A percentile compares a stretch with the other conserved stretches of the same genome.
Evolutionary conservation across 257 asterid species (phyloP).

Genomic region (Oldenlandia corymbosa): DNA sequence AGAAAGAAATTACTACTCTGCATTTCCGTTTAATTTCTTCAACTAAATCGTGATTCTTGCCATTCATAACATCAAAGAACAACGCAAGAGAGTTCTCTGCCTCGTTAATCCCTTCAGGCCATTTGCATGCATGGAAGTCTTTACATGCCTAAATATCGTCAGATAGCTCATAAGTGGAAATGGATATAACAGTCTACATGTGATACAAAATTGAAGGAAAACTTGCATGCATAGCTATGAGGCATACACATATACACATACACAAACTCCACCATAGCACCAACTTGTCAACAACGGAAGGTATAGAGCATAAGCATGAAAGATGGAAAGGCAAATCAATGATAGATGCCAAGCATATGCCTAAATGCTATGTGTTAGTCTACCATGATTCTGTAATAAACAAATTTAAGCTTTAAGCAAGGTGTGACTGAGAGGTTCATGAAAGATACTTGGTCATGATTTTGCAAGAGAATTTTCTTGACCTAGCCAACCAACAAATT

Average conservation of each 20-base stretch:
- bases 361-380: too few relatives aligned
- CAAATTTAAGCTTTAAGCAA: too few relatives aligned
- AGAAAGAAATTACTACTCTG: slow-evolving; percentile 58
- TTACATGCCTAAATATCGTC: slow-evolving; percentile 58
- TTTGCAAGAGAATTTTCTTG: neutral
- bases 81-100: slow-evolving; percentile 63
- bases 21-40: slow-evolving; percentile 54
- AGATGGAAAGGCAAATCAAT: too few relatives aligned
- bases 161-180: neutral
- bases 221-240: too few relatives aligned
- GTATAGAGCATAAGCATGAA: neutral
- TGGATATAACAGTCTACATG: neutral
- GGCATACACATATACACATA: neutral
- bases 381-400: neutral
- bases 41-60: slow-evolving; percentile 35
- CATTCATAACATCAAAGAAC: slow-evolving; percentile 74
- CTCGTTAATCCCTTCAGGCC: slow-evolving; percentile 57
- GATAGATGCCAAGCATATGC: too few relatives aligned
- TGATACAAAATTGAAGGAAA: neutral
- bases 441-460: too few relatives aligned
- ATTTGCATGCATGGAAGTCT: slow-evolving; percentile 81
- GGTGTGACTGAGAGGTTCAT: too few relatives aligned
- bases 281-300: neutral
- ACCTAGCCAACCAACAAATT: neutral
- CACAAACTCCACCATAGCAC: neutral